Evolutionary conservation across 2,329 filamentous ascomycete genomes (phyloP).

Genomic region (Fusarium goolgardi): DNA sequence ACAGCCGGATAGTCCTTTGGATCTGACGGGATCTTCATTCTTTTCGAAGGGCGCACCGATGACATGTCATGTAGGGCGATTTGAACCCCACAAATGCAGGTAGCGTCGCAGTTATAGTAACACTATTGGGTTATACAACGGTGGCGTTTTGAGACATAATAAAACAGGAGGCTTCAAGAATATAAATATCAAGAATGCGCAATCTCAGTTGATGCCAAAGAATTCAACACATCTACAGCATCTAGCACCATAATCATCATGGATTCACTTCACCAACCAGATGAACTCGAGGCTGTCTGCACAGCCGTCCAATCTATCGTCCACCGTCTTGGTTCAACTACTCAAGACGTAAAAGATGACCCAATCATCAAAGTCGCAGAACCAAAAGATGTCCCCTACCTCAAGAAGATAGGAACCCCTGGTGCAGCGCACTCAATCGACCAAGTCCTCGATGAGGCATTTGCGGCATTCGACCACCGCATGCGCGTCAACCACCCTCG

Average conservation of each 20-base stretch:
- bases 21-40: slow-evolving; percentile 13
- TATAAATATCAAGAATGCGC: not conserved
- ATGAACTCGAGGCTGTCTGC: slow-evolving; percentile 20
- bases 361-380: slow-evolving; percentile 32
- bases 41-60: slow-evolving; percentile 16
- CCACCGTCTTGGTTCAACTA: slow-evolving; percentile 9
- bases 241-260: not conserved
- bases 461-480: slow-evolving; percentile 20
- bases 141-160: not conserved
- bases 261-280: not conserved
- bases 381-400: slow-evolving; percentile 18
- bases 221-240: not conserved
- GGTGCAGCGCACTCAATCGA: slow-evolving; percentile 19
- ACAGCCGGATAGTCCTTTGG: not conserved
- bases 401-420: slow-evolving; percentile 19
- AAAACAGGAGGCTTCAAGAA: not conserved
- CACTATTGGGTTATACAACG: slow-evolving; percentile 1
- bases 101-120: not conserved
- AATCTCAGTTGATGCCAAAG: too few relatives aligned
- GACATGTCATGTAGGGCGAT: slow-evolving; percentile 4
- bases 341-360: slow-evolving; percentile 18
- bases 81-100: slow-evolving; percentile 1
- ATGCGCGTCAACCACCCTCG: slow-evolving; percentile 33
- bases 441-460: slow-evolving; percentile 27
- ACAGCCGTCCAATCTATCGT: slow-evolving; percentile 17